These are phyloP conservation scores for Chamaecyparis obtusa DNA, from an alignment of 75 land plant genomes.

Conservation along the genomic window DNA sequence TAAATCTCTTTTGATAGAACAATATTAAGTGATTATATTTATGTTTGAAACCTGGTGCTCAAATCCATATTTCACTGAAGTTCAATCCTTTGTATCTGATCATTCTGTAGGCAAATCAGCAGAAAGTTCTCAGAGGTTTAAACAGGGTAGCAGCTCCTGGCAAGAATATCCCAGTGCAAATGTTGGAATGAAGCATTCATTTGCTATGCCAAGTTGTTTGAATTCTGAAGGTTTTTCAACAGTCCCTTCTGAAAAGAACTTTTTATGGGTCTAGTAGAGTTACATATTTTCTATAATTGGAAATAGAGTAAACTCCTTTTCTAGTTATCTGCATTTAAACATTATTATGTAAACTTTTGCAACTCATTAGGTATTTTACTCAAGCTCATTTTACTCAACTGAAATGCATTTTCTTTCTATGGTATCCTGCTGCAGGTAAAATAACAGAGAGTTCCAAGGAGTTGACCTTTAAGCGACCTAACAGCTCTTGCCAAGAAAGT, in stretches of 20 bases:
- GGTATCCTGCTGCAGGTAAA: background rate
- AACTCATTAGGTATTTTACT: background rate
- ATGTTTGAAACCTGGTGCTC: background rate
- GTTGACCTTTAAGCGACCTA: background rate
- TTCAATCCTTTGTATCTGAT: background rate
- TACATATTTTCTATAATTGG: background rate
- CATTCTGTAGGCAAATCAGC: background rate
- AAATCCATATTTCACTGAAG: background rate
- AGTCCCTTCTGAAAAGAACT: background rate
- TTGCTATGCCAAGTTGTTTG: background rate
- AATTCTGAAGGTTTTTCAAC: conserved; percentile 1
- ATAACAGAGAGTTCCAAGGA: background rate
- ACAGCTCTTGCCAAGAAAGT: background rate
- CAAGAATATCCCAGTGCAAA: background rate
- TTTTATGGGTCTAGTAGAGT: background rate
- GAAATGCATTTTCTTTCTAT: background rate
- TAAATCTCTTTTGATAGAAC: background rate
- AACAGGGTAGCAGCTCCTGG: background rate
- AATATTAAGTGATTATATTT: background rate
- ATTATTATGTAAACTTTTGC: background rate
- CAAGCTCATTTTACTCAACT: background rate
- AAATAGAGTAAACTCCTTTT: background rate
- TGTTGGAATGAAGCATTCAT: conserved; percentile 1
- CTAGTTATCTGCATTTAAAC: background rate
- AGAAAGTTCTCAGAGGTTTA: background rate